Percentiles rank a stretch among this genome's conserved stretches.
These are phyloP conservation scores for Stephanodiscus minutulus DNA, from an alignment of 108 stramenopile genomes.

Conservation along the genomic window DNA sequence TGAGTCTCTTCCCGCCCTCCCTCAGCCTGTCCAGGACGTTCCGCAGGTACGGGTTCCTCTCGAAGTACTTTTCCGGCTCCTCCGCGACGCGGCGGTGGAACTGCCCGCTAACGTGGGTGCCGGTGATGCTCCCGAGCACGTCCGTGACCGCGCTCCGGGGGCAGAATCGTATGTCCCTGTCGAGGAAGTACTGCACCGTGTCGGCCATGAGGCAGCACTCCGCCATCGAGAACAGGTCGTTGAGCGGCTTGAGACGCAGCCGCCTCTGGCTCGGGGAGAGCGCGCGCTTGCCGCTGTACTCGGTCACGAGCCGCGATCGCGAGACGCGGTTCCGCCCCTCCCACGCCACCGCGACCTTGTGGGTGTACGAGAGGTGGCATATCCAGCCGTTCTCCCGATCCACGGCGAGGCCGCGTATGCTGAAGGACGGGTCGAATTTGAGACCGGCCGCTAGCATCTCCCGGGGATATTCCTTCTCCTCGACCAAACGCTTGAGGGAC, in stretches of 20 bases:
- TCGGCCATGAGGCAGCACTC: constrained; percentile 97
- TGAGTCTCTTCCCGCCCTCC: constrained; percentile 71
- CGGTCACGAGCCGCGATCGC: constrained; percentile 66
- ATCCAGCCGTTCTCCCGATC: constrained; percentile 95
- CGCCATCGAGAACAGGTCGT: constrained; percentile 95
- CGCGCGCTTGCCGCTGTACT: constrained; percentile 86
- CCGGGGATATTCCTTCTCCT: constrained; percentile 82
- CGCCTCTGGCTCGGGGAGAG: constrained; percentile 69
- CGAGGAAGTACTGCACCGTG: constrained; percentile 92
- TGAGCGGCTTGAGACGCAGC: constrained; percentile 89
- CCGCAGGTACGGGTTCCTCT: constrained; percentile 75
- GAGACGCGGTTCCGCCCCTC: constrained; percentile 86
- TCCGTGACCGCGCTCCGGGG: constrained; percentile 83
- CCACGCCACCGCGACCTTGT: constrained; percentile 93
- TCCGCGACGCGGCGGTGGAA: constrained; percentile 90
- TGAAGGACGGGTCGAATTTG: constrained; percentile 83
- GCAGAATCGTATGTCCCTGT: constrained; percentile 74
- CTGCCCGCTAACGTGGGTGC: constrained; percentile 92
- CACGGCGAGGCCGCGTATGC: constrained; percentile 92
- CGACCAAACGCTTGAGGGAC: constrained; percentile 86
- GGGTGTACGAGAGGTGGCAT: constrained; percentile 92
- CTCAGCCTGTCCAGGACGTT: constrained; percentile 69
- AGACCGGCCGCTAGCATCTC: constrained; percentile 75
- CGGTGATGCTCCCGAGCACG: constrained; percentile 81
- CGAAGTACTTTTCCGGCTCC: constrained; percentile 79